Base-by-base conservation (phyloP, 225 moss, liverwort and hornwort species). In the Lunularia cruciata region DNA sequence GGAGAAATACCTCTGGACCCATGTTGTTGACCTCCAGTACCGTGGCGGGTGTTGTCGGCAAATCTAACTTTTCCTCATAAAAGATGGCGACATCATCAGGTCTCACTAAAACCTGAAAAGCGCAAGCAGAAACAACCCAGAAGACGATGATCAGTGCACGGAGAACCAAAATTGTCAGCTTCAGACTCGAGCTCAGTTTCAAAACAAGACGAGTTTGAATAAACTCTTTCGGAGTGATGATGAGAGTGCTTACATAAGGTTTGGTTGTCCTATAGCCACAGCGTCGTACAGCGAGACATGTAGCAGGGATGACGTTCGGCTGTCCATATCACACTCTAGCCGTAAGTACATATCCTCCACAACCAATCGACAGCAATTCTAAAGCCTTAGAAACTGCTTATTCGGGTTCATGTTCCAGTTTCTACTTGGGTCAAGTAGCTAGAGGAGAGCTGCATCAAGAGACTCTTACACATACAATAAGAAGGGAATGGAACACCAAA, bases 31-130 rank as follows among this genome's bases (percentile, higher is more conserved):
- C 77, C 8, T 74, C 70, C 13, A 46, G 35, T 40, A 70, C 70
- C n/a, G 74, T 74, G 25, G 75, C 75, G 33, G 75, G 80, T 63
- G 71, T 75, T 10, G 80, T 80, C 14, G 75, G 59, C 58, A 75
- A 43, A 72, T 75, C 66, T 31, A 72, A 51, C 67, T n/a, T 80
- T 67, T 76, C 80, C 46, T 80, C 67, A 19, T 61, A 69, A 14
- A 78, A 78, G 36, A 78, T 69, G 26, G 57, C 39, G 45, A 73
- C 54, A 33, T 78, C 78, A 67, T 80, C 75, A 31, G 79, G 57
- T 45, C 71, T 80, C 42, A 75, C 57, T 59, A 80, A 26, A 46
- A 75, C 75, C 71, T 80, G 60, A 52, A 10, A 22, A 69, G 5
- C 25, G 3, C 37, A 22, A 15, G 39, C 20, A 4, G 22, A 22